A percentile compares a stretch with the other conserved stretches of the same genome.
Conservation (phyloP, 192 early-diverging fungal species). For the Umbelopsis ramanniana region DNA sequence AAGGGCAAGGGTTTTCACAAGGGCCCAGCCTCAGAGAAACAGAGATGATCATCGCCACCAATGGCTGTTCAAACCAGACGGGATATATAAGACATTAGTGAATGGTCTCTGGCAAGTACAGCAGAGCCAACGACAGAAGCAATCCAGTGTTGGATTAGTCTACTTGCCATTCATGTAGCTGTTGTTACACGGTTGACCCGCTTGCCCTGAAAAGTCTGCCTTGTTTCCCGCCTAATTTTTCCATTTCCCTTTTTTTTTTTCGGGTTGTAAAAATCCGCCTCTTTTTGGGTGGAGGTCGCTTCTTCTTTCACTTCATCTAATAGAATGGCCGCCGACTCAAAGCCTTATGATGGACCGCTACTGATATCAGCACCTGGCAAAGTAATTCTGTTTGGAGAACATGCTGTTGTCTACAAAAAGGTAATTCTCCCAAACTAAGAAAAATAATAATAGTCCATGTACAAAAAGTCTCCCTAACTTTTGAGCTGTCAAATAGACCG, state of each 20-base stretch:
- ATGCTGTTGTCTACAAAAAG: slow-evolving; percentile 94
- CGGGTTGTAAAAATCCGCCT: neutral
- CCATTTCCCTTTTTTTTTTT: too few relatives aligned
- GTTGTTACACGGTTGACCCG: too few relatives aligned
- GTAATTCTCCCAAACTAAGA: slow-evolving; percentile 35
- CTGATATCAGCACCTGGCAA: slow-evolving; percentile 93
- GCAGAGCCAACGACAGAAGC: too few relatives aligned
- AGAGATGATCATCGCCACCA: neutral
- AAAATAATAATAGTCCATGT: slow-evolving; percentile 41
- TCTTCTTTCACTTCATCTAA: neutral
- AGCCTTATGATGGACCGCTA: slow-evolving; percentile 38
- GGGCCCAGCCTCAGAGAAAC: neutral
- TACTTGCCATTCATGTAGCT: too few relatives aligned
- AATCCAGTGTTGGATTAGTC: too few relatives aligned
- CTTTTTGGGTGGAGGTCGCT: neutral
- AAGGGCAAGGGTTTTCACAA: slow-evolving; percentile 67
- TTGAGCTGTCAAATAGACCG: slow-evolving; percentile 53
- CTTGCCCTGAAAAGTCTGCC: too few relatives aligned
- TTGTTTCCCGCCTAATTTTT: too few relatives aligned
- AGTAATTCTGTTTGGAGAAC: slow-evolving; percentile 97
- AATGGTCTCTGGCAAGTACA: too few relatives aligned
- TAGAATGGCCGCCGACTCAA: neutral
- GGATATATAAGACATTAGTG: too few relatives aligned
- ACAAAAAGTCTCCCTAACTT: neutral
- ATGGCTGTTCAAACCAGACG: too few relatives aligned